Base-by-base conservation (phyloP, 2,329 filamentous ascomycete genomes). In the Penicillium sp. region DNA sequence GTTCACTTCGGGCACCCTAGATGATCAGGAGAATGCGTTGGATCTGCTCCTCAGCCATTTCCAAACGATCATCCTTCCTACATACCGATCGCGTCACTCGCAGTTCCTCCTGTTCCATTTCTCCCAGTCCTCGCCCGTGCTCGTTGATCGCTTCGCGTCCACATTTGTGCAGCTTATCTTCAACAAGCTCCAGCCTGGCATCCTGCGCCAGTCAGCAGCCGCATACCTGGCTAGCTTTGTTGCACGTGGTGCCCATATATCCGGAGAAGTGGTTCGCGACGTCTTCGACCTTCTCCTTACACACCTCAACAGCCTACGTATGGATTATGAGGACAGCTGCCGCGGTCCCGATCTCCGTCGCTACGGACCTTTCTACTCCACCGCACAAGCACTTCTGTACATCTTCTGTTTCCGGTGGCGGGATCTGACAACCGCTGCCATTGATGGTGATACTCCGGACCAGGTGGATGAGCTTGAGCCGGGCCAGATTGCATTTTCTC, bases 341-440 rank as follows among this genome's bases (percentile, higher is more conserved):
- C 87, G 86, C 17, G 92, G 91, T 3, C 94, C 94, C 0, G 92
- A 99, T 72, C 83, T 95, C 56, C 87, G 88, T 61, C 87, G 89
- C 47, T 96, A 93, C 71, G 86, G 87, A 48, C 86, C 89, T 15
- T 96, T 95, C 76, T 97, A 97, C 73, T 87, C 90, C 19, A 86
- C 92, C 48, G 86, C 89, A n/a, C 93, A 97, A 74, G 92, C 92
- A 1, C 81, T 95, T 3, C 84, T 97, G 25, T 97, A 97, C 78
- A 93, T 96, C 58, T 97, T 96, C 77, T 99, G 94, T 80, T 99
- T 99, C 81, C 88, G 94, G 55, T 99, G 94, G 94, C 89, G 91
- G 60, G 93, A 97, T 69, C 81, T 99, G 47, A 89, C 84, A 2
- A 84, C 83, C 4, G 84, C 88, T 15, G 77, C 83, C 15, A 71